Evolutionary conservation across 176 grass and related monocot species (phyloP).

Genomic region (Puya raimondii): DNA sequence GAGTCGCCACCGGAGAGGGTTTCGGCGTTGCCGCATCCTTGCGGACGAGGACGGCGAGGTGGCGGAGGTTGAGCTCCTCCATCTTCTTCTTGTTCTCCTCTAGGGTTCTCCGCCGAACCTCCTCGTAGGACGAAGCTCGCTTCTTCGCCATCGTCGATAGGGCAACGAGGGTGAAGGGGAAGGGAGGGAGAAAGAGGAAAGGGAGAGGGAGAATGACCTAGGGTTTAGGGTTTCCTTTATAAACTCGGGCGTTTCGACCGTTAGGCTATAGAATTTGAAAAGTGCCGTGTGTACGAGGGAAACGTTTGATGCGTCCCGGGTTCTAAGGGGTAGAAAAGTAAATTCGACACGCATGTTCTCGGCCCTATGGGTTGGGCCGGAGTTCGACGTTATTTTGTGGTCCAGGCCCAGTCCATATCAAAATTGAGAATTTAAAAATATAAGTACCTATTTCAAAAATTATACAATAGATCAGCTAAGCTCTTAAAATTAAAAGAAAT

Average conservation of each 20-base stretch:
- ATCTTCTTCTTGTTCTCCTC: constrained; percentile 97
- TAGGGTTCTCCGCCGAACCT: constrained; percentile 57
- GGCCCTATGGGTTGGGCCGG: no score
- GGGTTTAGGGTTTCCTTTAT: neutral
- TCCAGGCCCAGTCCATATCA: neutral
- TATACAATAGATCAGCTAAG: no score
- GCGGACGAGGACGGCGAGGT: constrained; percentile 53
- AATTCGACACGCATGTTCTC: neutral
- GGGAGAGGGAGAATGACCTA: neutral
- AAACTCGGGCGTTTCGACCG: neutral
- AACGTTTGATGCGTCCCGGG: neutral
- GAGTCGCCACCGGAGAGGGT: constrained; percentile 36
- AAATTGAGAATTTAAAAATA: neutral
- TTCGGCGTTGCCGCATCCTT: constrained; percentile 33
- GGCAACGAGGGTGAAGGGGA: neutral
- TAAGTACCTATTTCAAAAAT: no score
- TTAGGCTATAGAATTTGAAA: neutral
- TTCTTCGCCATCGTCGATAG: constrained; percentile 26
- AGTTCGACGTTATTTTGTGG: neutral
- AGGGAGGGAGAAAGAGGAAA: neutral
- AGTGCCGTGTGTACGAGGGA: neutral
- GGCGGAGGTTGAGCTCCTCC: constrained; percentile 77
- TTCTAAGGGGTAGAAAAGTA: neutral
- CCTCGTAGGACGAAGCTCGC: constrained; percentile 60
- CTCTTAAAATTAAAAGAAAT: no score